Conservation (phyloP, 805 yeast genomes). For the Starmera caribaea region DNA sequence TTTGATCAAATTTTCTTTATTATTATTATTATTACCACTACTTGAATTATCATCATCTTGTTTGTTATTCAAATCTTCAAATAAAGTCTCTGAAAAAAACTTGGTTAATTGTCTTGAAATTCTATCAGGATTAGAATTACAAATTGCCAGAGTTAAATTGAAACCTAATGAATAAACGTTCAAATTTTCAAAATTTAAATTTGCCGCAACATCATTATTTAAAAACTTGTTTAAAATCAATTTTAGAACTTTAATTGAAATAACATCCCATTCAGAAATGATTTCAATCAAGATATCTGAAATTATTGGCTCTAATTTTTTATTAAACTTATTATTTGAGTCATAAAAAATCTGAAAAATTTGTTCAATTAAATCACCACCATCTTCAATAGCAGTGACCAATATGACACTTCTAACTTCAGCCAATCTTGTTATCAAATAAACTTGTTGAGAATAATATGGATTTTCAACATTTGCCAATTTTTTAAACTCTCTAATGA, state of each 20-base stretch:
- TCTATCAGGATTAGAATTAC: slow-evolving; percentile 61
- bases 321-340: slow-evolving; percentile 35
- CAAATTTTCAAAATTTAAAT: slow-evolving; percentile 10
- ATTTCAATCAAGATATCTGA: slow-evolving; percentile 69
- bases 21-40: too few relatives aligned
- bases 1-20: slow-evolving; percentile 38
- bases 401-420: slow-evolving; percentile 69
- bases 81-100: slow-evolving; percentile 67
- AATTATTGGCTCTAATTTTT: slow-evolving; percentile 49
- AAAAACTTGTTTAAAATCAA: slow-evolving; percentile 58
- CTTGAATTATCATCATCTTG: slow-evolving; percentile 17
- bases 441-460: slow-evolving; percentile 51
- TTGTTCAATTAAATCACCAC: slow-evolving; percentile 41
- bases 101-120: slow-evolving; percentile 71
- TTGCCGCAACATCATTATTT: slow-evolving; percentile 12
- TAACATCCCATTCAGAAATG: slow-evolving; percentile 55
- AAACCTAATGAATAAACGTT: slow-evolving; percentile 37
- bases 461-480: slow-evolving; percentile 48
- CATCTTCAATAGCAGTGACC: slow-evolving; percentile 62
- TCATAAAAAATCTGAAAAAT: slow-evolving; percentile 58
- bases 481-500: slow-evolving; percentile 51
- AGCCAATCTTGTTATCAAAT: slow-evolving; percentile 56
- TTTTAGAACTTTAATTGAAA: slow-evolving; percentile 53
- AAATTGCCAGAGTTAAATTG: slow-evolving; percentile 54
- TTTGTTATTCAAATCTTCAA: slow-evolving; percentile 21